Evolutionary conservation across 306 rosid species (phyloP).

Genomic region (Purshia tridentata): DNA sequence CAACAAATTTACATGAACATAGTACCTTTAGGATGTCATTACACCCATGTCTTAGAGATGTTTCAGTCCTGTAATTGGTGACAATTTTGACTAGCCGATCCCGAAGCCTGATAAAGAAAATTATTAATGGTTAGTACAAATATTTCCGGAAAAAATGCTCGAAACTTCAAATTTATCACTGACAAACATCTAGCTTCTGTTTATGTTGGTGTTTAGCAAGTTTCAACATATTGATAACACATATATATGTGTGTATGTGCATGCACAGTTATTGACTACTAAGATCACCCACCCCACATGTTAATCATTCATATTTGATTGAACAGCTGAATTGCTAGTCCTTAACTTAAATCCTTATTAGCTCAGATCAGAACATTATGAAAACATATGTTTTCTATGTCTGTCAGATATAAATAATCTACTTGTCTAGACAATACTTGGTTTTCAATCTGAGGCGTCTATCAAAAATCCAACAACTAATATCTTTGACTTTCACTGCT

Average conservation of each 20-base stretch:
- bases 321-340: neutral
- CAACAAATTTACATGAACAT: conserved; percentile 8
- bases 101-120: conserved; percentile 65
- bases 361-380: neutral
- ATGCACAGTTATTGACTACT: neutral
- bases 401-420: neutral
- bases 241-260: neutral
- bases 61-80: conserved; percentile 95
- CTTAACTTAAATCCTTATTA: neutral
- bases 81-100: conserved; percentile 90
- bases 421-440: neutral
- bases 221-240: too few species aligned
- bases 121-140: neutral
- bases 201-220: neutral
- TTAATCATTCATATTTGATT: neutral
- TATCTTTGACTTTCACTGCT: neutral
- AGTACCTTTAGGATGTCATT: conserved; percentile 91
- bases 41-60: conserved; percentile 94
- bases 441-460: neutral
- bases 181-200: neutral
- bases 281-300: neutral
- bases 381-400: neutral
- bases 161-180: neutral
- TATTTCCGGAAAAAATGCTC: neutral
- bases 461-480: neutral